Percentiles rank a stretch among this genome's conserved stretches.
phyloP scores from a whole-genome alignment of 2,329 filamentous ascomycete genomes.

The Colletotrichum eremochloae region DNA sequence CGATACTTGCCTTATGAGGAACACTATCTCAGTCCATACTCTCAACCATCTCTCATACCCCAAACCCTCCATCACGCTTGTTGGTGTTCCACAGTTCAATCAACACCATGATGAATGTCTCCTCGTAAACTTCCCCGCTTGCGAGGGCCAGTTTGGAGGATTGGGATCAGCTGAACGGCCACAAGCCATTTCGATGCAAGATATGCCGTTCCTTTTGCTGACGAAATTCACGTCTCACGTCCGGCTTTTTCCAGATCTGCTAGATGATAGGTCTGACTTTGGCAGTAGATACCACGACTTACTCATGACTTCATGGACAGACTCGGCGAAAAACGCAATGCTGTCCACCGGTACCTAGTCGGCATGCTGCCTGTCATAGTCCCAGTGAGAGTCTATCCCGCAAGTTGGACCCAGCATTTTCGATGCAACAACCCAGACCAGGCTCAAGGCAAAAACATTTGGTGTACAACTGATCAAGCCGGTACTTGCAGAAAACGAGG shows the following conservation, averaged over 20 bases:
- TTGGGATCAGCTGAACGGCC: conserved; percentile 24
- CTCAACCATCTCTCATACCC: conserved; percentile 6
- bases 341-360: not conserved
- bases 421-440: conserved; percentile 8
- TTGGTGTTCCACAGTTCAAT: conserved; percentile 1
- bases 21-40: not conserved
- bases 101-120: conserved; percentile 14
- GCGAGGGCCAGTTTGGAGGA: conserved; percentile 50
- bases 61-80: not conserved
- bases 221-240: not conserved
- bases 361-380: not conserved
- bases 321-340: not conserved
- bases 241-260: not conserved
- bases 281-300: not conserved
- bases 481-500: not conserved
- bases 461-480: not conserved
- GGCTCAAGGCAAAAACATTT: conserved; percentile 6
- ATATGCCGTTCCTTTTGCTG: conserved; percentile 12
- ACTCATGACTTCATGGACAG: not conserved
- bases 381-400: not conserved
- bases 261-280: not conserved
- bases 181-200: conserved; percentile 20
- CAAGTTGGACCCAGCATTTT: not conserved
- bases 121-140: conserved; percentile 51
- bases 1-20: not conserved